Percentiles rank a stretch among this genome's conserved stretches.
Conservation (phyloP, 106 monocot species). For the Dioscorea dumetorum region DNA sequence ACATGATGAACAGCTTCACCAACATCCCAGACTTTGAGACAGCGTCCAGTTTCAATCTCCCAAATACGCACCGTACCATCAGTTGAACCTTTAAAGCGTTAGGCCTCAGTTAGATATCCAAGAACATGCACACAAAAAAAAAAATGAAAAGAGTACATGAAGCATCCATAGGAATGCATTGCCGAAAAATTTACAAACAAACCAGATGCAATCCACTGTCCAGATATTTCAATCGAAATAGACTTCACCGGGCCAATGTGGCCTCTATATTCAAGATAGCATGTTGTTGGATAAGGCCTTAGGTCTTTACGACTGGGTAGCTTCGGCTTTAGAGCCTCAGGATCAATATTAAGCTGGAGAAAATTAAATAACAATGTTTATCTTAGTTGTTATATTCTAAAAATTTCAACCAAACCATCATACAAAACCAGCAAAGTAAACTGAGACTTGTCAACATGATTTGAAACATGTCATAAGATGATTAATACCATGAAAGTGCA, state of each 20-base stretch:
- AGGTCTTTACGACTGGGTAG: conserved; percentile 88
- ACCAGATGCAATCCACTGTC: conserved; percentile 99
- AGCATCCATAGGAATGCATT: no score
- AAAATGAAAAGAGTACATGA: conserved; percentile 2
- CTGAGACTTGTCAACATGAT: no score
- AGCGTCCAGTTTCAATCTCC: conserved; percentile 90
- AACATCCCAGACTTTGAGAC: conserved; percentile 77
- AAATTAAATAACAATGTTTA: neutral
- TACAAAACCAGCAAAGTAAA: no score
- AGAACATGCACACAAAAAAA: neutral
- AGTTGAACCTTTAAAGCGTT: conserved; percentile 55
- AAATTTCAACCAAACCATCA: neutral
- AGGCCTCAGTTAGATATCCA: neutral
- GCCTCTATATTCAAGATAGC: conserved; percentile 92
- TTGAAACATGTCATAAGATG: no score
- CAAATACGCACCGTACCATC: conserved; percentile 91
- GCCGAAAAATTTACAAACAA: conserved; percentile 4
- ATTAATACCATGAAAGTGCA: no score
- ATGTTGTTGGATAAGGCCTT: conserved; percentile 82
- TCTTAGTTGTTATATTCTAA: neutral
- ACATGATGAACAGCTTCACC: conserved; percentile 68
- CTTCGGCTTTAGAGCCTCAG: conserved; percentile 93
- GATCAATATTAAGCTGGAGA: conserved; percentile 91
- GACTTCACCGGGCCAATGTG: conserved; percentile 74
- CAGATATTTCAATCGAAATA: conserved; percentile 64